Conservation (phyloP, 371 early-diverging fungal species). For the Circinella umbellata region DNA sequence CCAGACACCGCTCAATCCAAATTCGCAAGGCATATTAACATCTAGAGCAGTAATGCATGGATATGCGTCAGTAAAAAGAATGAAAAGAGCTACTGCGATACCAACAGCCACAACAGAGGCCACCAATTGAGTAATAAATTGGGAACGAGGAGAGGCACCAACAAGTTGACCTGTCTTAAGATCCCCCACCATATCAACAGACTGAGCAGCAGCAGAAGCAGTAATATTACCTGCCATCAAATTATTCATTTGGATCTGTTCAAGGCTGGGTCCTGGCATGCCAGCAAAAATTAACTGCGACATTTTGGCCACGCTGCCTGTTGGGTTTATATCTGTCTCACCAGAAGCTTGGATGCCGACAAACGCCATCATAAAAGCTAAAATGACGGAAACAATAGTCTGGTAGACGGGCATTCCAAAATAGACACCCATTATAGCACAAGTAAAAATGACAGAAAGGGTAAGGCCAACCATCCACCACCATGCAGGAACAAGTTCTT, state of each 20-base stretch:
- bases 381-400: slow-evolving; percentile 60
- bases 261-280: slow-evolving; percentile 47
- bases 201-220: slow-evolving; percentile 63
- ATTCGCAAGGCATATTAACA: slow-evolving; percentile 48
- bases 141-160: slow-evolving; percentile 66
- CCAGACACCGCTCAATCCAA: slow-evolving; percentile 61
- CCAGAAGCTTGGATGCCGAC: slow-evolving; percentile 73
- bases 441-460: slow-evolving; percentile 61
- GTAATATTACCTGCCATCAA: slow-evolving; percentile 67
- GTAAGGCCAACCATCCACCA: slow-evolving; percentile 67
- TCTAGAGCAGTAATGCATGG: slow-evolving; percentile 54
- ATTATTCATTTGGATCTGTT: slow-evolving; percentile 54
- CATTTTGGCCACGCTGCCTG: slow-evolving; percentile 65
- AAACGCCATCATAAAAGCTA: slow-evolving; percentile 75
- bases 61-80: slow-evolving; percentile 66
- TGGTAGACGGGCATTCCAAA: slow-evolving; percentile 64
- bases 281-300: slow-evolving; percentile 65
- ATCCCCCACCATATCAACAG: slow-evolving; percentile 72
- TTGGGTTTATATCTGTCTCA: slow-evolving; percentile 73
- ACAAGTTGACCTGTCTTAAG: slow-evolving; percentile 68
- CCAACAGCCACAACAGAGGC: slow-evolving; percentile 64
- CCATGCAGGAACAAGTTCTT: slow-evolving; percentile 59
- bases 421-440: slow-evolving; percentile 59
- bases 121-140: slow-evolving; percentile 65
- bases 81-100: slow-evolving; percentile 62